phyloP scores from a whole-genome alignment of 768 basidiomycete species.

The Dacryopinax spathularia region DNA sequence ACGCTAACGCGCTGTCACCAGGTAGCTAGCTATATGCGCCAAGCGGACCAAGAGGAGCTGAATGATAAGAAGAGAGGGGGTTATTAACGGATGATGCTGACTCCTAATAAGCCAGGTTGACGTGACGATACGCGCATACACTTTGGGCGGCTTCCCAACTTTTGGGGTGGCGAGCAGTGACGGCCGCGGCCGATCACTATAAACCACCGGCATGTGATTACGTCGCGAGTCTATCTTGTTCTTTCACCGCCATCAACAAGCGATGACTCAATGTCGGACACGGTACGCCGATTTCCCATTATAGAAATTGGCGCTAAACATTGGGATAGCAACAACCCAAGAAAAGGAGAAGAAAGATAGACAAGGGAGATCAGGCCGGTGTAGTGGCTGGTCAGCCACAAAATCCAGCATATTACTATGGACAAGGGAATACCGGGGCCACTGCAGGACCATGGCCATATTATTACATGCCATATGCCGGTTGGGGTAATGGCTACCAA shows the following conservation, averaged over 20 bases:
- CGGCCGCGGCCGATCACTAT: not conserved
- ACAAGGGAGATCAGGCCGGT: not conserved
- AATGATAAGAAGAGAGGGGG: not conserved
- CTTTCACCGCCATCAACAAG: not conserved
- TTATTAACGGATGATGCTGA: not conserved
- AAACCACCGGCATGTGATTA: not conserved
- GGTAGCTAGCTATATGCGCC: not conserved
- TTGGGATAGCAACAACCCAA: not conserved
- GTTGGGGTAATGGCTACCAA: not conserved
- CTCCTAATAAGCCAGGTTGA: conserved; percentile 1
- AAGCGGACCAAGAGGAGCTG: not conserved
- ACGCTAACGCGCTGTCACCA: not conserved
- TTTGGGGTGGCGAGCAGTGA: not conserved
- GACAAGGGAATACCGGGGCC: not conserved
- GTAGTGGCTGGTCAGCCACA: not conserved
- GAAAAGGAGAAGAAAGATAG: not conserved
- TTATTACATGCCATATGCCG: not conserved
- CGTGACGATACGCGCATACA: conserved; percentile 1
- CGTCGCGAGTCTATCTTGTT: not conserved
- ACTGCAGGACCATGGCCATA: not conserved
- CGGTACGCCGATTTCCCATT: not conserved
- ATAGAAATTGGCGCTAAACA: not conserved
- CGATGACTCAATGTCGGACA: not conserved
- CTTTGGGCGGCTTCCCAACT: not conserved
- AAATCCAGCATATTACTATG: not conserved